These are phyloP conservation scores for Paraphoma sp. DNA, from an alignment of 2,329 filamentous ascomycete genomes.

Conservation along the genomic window DNA sequence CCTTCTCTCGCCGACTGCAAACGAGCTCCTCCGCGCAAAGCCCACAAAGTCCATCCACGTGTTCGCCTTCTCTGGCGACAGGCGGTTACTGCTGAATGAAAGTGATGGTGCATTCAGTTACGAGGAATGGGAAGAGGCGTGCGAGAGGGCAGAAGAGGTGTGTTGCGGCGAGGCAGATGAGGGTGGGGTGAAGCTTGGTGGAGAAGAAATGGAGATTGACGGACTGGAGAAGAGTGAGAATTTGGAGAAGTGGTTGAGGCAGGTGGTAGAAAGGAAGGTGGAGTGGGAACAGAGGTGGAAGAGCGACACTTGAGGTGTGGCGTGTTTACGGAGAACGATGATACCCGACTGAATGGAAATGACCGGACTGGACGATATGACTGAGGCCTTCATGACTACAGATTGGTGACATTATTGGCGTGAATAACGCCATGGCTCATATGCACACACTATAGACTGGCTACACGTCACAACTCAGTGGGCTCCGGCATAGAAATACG, in stretches of 20 bases:
- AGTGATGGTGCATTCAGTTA: conserved; percentile 81
- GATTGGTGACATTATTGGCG: too few relatives aligned
- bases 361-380: neutral
- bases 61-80: conserved; percentile 73
- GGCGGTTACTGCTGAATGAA: conserved; percentile 77
- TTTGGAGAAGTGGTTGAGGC: conserved; percentile 48
- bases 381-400: too few relatives aligned
- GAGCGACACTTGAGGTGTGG: conserved; percentile 37
- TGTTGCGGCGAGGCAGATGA: conserved; percentile 63
- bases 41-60: conserved; percentile 86
- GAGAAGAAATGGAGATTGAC: conserved; percentile 50
- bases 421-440: too few relatives aligned
- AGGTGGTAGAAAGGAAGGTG: conserved; percentile 50
- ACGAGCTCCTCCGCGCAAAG: conserved; percentile 66
- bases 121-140: conserved; percentile 76
- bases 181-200: conserved; percentile 38
- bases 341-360: too few relatives aligned
- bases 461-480: neutral
- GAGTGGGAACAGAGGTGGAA: conserved; percentile 51
- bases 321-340: too few relatives aligned
- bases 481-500: too few relatives aligned
- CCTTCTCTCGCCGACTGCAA: conserved; percentile 63
- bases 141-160: conserved; percentile 67
- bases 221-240: conserved; percentile 36
- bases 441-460: neutral